Evolutionary conservation across 805 yeast genomes (phyloP).

Genomic region (Cyberlindnera suaveolens): DNA sequence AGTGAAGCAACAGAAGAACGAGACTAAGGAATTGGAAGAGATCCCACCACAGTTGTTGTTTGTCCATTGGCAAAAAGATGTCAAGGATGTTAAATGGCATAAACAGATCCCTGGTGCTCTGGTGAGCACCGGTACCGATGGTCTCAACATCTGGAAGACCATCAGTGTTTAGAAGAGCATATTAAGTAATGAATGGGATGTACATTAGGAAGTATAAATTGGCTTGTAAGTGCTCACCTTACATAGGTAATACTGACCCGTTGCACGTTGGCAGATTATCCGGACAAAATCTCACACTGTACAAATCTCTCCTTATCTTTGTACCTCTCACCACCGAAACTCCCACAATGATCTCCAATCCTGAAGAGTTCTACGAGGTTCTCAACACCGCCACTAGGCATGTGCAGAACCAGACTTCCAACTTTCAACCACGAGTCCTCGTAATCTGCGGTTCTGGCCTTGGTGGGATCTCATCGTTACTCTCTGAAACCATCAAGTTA

Average conservation of each 20-base stretch:
- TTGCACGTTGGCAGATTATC: too few species aligned
- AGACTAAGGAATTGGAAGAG: conserved; percentile 72
- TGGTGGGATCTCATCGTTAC: conserved; percentile 66
- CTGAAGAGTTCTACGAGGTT: conserved; percentile 8
- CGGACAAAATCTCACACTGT: too few species aligned
- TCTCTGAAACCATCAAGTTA: conserved; percentile 39
- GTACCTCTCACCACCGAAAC: not conserved
- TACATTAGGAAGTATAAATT: not conserved
- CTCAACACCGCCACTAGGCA: conserved; percentile 15
- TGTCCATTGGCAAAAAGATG: conserved; percentile 97
- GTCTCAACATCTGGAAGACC: conserved; percentile 92
- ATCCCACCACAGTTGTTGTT: conserved; percentile 94
- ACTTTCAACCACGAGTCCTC: conserved; percentile 51
- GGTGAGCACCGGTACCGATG: conserved; percentile 93
- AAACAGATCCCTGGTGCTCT: conserved; percentile 93
- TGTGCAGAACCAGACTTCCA: conserved; percentile 7
- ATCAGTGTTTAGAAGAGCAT: conserved; percentile 64
- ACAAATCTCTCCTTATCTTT: not conserved
- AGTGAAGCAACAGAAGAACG: conserved; percentile 76
- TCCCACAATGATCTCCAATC: conserved; percentile 3
- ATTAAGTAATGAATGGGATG: not conserved
- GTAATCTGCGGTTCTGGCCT: conserved; percentile 94
- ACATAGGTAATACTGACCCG: too few species aligned
- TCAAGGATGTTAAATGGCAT: conserved; percentile 98
- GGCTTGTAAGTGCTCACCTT: too few species aligned